phyloP scores from a whole-genome alignment of 1,284 basidiomycete genomes.

The Ceratobasidium sp. region DNA sequence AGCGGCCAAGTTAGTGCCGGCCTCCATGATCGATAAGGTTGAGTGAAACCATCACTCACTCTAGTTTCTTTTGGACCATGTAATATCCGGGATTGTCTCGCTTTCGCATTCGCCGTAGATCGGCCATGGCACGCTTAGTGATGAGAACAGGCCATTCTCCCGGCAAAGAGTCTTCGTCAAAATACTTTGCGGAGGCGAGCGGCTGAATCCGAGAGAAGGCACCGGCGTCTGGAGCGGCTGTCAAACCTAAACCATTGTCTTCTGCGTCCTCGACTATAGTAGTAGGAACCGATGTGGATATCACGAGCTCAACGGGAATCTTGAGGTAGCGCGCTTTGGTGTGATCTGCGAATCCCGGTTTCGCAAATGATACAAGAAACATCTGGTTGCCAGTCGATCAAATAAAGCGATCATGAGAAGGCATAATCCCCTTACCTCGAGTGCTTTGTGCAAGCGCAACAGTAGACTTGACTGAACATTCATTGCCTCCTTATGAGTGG shows the following conservation, averaged over 20 bases:
- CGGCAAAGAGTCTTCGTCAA: neutral
- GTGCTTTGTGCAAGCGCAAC: neutral
- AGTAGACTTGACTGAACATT: neutral
- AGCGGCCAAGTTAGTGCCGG: too few species aligned
- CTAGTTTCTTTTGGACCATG: slow-evolving; percentile 35
- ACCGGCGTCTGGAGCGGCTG: neutral
- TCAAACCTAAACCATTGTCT: neutral
- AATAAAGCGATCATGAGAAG: neutral
- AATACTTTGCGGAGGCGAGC: slow-evolving; percentile 17
- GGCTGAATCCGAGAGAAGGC: slow-evolving; percentile 17
- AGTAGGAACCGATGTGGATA: neutral
- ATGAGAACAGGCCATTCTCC: slow-evolving; percentile 33
- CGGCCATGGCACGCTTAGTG: slow-evolving; percentile 16
- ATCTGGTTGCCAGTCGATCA: neutral
- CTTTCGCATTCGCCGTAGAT: slow-evolving; percentile 28
- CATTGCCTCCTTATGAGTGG: neutral
- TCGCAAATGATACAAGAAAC: neutral
- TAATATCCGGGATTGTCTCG: too few species aligned
- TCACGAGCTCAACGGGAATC: neutral
- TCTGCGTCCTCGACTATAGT: neutral
- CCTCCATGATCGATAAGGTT: too few species aligned
- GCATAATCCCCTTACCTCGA: neutral
- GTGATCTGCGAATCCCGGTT: slow-evolving; percentile 4
- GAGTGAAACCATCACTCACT: slow-evolving; percentile 30
- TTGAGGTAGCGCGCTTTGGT: neutral